Evolutionary conservation across 1,284 basidiomycete species (phyloP).

Genomic region (Malassezia equina): DNA sequence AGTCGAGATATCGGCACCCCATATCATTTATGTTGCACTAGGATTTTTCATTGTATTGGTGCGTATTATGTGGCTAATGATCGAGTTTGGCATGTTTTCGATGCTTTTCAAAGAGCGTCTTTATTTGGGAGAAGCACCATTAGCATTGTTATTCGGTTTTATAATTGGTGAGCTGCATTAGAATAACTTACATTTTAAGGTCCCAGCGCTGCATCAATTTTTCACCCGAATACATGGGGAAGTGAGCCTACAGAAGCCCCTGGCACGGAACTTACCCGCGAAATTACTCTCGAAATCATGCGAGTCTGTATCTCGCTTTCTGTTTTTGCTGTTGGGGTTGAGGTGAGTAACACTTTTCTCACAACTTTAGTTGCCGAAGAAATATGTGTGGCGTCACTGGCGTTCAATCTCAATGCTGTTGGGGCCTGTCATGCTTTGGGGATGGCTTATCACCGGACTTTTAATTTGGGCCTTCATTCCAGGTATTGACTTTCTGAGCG

Average conservation of each 20-base stretch:
- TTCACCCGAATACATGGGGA: slow-evolving; percentile 77
- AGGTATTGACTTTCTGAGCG: slow-evolving; percentile 31
- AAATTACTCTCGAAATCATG: slow-evolving; percentile 63
- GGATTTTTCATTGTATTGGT: slow-evolving; percentile 38
- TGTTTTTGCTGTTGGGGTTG: slow-evolving; percentile 92
- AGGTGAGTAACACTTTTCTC: slow-evolving; percentile 7
- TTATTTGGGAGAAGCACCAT: slow-evolving; percentile 91
- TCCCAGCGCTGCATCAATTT: slow-evolving; percentile 72
- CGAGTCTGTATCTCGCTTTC: slow-evolving; percentile 92
- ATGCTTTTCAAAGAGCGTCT: slow-evolving; percentile 82
- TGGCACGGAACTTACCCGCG: slow-evolving; percentile 60
- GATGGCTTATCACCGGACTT: slow-evolving; percentile 70
- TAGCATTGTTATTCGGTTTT: slow-evolving; percentile 88
- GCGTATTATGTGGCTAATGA: slow-evolving; percentile 8
- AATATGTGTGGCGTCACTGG: slow-evolving; percentile 83
- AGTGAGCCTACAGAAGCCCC: slow-evolving; percentile 52
- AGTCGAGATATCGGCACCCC: slow-evolving; percentile 41
- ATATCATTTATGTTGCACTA: slow-evolving; percentile 42
- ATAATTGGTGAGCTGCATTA: slow-evolving; percentile 55
- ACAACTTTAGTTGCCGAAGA: slow-evolving; percentile 28
- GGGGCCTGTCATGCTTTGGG: slow-evolving; percentile 75
- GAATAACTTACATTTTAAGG: slow-evolving; percentile 13
- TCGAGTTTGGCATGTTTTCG: slow-evolving; percentile 84
- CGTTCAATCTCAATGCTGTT: slow-evolving; percentile 74
- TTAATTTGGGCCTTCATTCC: slow-evolving; percentile 40